Evolutionary conservation across 306 rosid species (phyloP), one percentile per base, ranked within the genome.

Genomic region (Rosa multiflora): DNA sequence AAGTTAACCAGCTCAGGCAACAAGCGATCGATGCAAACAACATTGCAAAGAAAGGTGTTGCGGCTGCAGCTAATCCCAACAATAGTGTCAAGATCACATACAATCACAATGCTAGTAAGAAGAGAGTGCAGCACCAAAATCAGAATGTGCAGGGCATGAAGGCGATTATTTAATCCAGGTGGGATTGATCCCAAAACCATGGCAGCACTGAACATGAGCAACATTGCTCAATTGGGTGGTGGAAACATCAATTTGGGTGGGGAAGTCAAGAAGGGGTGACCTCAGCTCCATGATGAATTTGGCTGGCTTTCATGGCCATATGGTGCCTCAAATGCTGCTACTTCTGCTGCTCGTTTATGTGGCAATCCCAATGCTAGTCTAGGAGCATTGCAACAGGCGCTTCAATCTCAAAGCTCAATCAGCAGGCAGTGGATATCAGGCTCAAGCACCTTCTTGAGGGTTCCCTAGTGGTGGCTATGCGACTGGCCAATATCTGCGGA

Each of bases 261-360:
- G 14, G 96, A 88, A 40, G 85, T 73, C n/a, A 87, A 56, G 79
- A 86, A 91, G 82, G 76, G 48, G 8, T 79, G 97, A 92, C 67
- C 83, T 94, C 40, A 90, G 85, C 70, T 40, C 89, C 8, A 86
- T 94, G 90, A 92, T 92, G 97, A 89, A 83, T 81, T 47, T 92
- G 23, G 97, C 95, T 49, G 97, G 97, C 7, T 94, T 90, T 80
- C 89, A 86, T 72, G 90, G 93, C 6, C 26, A 23, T 23, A 88
- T 80, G 82, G 62, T 8, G 64, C 51, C 14, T 5, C 72, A 11
- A 86, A 79, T 69, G 85, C 23, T 17, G 78, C 79, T 0, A 56
- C 61, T 40, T 13, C 80, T 76, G 83, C 87, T 9, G 77, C 91
- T 82, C 74, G 82, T 43, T 44, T 86, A 5, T 89, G 88, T 6